Evolutionary conservation across 2,329 filamentous ascomycete species (phyloP).

Genomic region (Zymoseptoria pseudotritici): DNA sequence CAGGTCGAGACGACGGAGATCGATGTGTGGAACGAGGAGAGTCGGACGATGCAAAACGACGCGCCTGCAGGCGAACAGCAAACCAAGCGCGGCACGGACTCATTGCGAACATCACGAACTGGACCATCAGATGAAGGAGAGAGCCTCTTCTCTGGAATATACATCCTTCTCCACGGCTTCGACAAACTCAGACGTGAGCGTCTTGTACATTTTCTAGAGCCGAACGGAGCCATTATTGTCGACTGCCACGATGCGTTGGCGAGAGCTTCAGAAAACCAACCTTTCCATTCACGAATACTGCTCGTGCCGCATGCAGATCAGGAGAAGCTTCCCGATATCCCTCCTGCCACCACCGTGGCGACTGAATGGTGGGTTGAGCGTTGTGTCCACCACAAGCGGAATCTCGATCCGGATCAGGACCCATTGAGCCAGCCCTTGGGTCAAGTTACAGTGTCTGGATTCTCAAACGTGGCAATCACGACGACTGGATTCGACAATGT

Average conservation of each 20-base stretch:
- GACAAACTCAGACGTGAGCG: slow-evolving; percentile 12
- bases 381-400: slow-evolving; percentile 68
- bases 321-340: slow-evolving; percentile 18
- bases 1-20: slow-evolving; percentile 14
- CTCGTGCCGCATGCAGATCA: slow-evolving; percentile 29
- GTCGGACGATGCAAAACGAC: slow-evolving; percentile 4
- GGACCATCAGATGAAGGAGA: background rate
- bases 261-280: slow-evolving; percentile 8
- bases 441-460: slow-evolving; percentile 42
- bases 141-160: slow-evolving; percentile 26
- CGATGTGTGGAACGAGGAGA: slow-evolving; percentile 22
- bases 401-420: slow-evolving; percentile 62
- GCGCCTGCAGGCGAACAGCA: slow-evolving; percentile 1
- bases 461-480: slow-evolving; percentile 57
- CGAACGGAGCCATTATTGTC: slow-evolving; percentile 27
- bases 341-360: slow-evolving; percentile 42
- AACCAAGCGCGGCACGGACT: background rate
- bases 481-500: slow-evolving; percentile 43
- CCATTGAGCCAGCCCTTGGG: slow-evolving; percentile 71
- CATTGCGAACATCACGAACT: background rate
- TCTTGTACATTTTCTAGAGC: slow-evolving; percentile 18
- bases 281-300: slow-evolving; percentile 17
- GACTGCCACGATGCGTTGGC: slow-evolving; percentile 16
- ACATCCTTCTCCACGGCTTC: slow-evolving; percentile 25
- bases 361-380: slow-evolving; percentile 93